These are phyloP conservation scores for Hibiscus syriacus DNA, from an alignment of 345 rosid species.

Conservation along the genomic window DNA sequence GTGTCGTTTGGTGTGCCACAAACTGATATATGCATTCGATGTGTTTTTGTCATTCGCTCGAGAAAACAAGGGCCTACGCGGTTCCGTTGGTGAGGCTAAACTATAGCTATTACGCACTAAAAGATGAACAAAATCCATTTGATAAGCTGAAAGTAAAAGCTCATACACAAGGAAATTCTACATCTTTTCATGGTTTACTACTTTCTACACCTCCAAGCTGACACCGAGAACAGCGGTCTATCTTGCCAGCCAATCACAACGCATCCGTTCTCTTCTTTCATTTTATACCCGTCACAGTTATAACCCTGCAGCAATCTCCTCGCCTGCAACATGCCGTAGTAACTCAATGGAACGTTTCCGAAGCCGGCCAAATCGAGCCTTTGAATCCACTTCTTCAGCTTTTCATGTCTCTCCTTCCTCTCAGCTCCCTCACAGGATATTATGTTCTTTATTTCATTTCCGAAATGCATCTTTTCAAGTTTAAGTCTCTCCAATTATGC, in stretches of 20 bases:
- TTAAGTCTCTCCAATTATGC: no score
- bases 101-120: no score
- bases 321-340: constrained; percentile 63
- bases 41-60: no score
- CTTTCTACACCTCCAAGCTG: constrained; percentile 68
- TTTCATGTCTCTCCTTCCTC: constrained; percentile 82
- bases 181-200: no score
- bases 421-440: constrained; percentile 75
- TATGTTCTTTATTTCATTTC: constrained; percentile 82
- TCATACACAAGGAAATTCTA: no score
- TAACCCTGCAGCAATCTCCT: no score
- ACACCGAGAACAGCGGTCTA: constrained; percentile 63
- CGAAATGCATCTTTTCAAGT: constrained; percentile 81
- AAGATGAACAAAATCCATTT: no score
- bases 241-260: constrained; percentile 81
- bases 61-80: no score
- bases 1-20: no score
- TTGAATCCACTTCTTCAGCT: constrained; percentile 73
- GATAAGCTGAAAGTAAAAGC: no score
- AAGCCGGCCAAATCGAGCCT: constrained; percentile 73
- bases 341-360: constrained; percentile 59
- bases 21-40: no score
- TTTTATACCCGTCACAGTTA: constrained; percentile 63
- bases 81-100: no score
- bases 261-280: constrained; percentile 66